These are phyloP conservation scores for Tetrapisispora arboricola DNA, from an alignment of 805 yeast species.

Conservation along the genomic window DNA sequence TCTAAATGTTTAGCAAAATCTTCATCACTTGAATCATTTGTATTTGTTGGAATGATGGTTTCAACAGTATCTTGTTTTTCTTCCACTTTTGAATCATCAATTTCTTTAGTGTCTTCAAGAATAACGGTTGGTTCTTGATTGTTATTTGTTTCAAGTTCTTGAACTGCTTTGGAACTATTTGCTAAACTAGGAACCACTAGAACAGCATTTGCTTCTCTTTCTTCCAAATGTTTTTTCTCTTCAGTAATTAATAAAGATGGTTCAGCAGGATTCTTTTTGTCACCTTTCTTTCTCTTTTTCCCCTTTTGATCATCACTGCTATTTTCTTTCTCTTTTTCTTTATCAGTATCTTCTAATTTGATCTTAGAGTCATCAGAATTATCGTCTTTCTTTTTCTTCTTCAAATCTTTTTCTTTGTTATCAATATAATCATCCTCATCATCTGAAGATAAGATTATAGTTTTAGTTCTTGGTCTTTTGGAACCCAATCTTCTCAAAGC, in stretches of 20 bases:
- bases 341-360: conserved; percentile 2
- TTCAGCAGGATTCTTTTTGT: conserved; percentile 22
- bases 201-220: conserved; percentile 25
- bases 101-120: neutral
- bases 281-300: conserved; percentile 10
- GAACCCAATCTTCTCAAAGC: conserved; percentile 30
- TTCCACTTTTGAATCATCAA: neutral
- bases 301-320: conserved; percentile 8
- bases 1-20: conserved; percentile 28
- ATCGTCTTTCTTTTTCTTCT: conserved; percentile 1
- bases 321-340: neutral
- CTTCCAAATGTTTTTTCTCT: conserved; percentile 23
- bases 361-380: conserved; percentile 4
- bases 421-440: conserved; percentile 17
- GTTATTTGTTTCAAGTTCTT: neutral
- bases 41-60: neutral
- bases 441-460: conserved; percentile 24
- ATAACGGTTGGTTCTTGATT: neutral
- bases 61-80: conserved; percentile 1
- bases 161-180: conserved; percentile 1
- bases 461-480: conserved; percentile 25
- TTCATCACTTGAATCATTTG: conserved; percentile 19
- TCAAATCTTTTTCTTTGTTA: conserved; percentile 9
- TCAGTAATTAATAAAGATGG: conserved; percentile 27
- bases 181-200: conserved; percentile 25